Evolutionary conservation across 1,139 yeast species (phyloP), one percentile per base, ranked within the genome.

Genomic region (Pichia norvegensis): DNA sequence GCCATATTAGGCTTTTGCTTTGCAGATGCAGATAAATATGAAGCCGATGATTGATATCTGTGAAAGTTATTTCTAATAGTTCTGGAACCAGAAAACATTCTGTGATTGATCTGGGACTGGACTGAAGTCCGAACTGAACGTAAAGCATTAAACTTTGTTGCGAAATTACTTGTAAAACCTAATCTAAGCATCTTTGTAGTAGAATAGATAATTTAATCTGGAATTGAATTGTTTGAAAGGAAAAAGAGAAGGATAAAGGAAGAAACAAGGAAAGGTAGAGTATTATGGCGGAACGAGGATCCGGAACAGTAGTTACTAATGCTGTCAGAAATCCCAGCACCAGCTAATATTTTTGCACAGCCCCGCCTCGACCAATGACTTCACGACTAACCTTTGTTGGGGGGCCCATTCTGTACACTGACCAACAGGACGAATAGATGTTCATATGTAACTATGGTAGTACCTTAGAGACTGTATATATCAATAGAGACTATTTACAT

Each of bases 1-100:
- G 50, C 38, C 40, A 44, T 31, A 27, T 48, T 50, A 20, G 53
- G 53, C 17, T 27, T 42, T 27, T 33, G 38, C 13, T 20, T 39
- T 17, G 4, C 27, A 14, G 42, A 16, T 16, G 35, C 13, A 31
- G 19, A 31, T 16, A 20, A 7, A 14, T n/a, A 14, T 14, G 33
- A 29, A 29, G 17, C 10, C 4, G 20, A 9, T 27, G 31, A 27
- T 3, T 27, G 31, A 27, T 25, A 25, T n/a, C n/a, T 29, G 5
- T 31, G 20, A 7, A 31, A 16, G 21, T 14, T 16, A 16, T 36
- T 16, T 20, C 25, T 29, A 8, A 36, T n/a, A 5, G 35, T 21
- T 7, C 22, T 29, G 16, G 41, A 16, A 23, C 27, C 29, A 4
- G 45, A 44, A 8, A 42, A 36, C 36, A 41, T 20, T 47, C 44